These are phyloP conservation scores for Phytophthora sansomeana DNA, from an alignment of 352 stramenopile genomes.

Conservation along the genomic window DNA sequence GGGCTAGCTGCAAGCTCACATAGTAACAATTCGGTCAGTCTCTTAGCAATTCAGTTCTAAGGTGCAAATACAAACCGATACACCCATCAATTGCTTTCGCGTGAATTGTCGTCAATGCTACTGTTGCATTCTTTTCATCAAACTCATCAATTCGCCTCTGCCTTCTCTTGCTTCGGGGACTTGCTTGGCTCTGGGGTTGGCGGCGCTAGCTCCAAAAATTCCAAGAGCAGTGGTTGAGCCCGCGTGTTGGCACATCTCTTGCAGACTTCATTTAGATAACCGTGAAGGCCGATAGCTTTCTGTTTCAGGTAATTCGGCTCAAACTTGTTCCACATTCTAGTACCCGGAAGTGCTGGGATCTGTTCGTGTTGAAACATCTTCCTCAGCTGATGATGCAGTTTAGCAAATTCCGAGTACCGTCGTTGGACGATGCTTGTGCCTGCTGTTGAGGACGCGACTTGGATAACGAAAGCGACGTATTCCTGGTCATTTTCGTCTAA, in stretches of 20 bases:
- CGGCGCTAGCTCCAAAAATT: slow-evolving; percentile 66
- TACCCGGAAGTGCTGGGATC: slow-evolving; percentile 69
- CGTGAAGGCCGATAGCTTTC: slow-evolving; percentile 74
- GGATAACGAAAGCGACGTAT: slow-evolving; percentile 83
- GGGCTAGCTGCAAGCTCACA: slow-evolving; percentile 21
- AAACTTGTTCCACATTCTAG: slow-evolving; percentile 88
- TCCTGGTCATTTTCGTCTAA: slow-evolving; percentile 77
- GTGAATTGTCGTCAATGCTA: slow-evolving; percentile 5
- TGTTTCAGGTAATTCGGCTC: slow-evolving; percentile 84
- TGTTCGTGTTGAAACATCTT: slow-evolving; percentile 86
- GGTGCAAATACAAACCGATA: slow-evolving; percentile 12
- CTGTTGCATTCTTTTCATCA: not conserved
- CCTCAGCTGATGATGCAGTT: slow-evolving; percentile 75
- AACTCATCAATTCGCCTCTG: slow-evolving; percentile 15
- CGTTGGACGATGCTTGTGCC: slow-evolving; percentile 80
- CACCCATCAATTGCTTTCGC: slow-evolving; percentile 12
- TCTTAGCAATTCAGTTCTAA: slow-evolving; percentile 4
- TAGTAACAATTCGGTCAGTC: slow-evolving; percentile 15
- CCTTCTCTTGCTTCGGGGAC: slow-evolving; percentile 18
- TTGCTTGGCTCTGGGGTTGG: slow-evolving; percentile 16
- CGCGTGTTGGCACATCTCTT: slow-evolving; percentile 79
- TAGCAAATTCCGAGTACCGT: slow-evolving; percentile 82
- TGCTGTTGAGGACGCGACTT: slow-evolving; percentile 71
- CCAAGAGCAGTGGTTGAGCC: slow-evolving; percentile 64
- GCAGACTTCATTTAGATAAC: slow-evolving; percentile 78